Conservation (phyloP, 2,329 filamentous ascomycete species). For the Aspergillus texensis region DNA sequence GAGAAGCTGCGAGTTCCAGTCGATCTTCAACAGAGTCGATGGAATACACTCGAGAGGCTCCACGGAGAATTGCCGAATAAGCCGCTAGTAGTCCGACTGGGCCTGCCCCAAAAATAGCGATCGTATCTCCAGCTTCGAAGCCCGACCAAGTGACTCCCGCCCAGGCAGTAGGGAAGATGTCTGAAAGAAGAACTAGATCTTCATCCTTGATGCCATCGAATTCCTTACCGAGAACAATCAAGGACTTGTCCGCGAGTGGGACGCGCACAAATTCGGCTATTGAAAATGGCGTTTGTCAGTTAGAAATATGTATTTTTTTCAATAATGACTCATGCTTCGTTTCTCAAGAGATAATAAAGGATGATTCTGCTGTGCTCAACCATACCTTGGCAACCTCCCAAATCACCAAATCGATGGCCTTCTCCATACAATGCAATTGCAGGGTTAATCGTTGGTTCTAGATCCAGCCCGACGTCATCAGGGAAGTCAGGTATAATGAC, state of each 20-base stretch:
- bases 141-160: slow-evolving; percentile 37
- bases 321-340: not conserved
- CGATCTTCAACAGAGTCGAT: slow-evolving; percentile 65
- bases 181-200: slow-evolving; percentile 33
- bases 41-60: slow-evolving; percentile 62
- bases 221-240: not conserved
- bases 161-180: slow-evolving; percentile 47
- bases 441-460: not conserved
- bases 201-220: not conserved
- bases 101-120: slow-evolving; percentile 65
- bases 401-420: not conserved
- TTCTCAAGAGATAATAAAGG: not conserved
- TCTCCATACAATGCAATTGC: not conserved
- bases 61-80: slow-evolving; percentile 62
- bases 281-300: not conserved
- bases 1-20: slow-evolving; percentile 59
- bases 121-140: slow-evolving; percentile 53
- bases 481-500: not conserved
- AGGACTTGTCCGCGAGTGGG: not conserved
- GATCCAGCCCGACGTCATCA: not conserved
- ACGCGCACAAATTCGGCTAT: not conserved
- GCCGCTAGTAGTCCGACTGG: slow-evolving; percentile 68
- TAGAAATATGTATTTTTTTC: not conserved
- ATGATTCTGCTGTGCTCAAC: not conserved
- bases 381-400: not conserved